Evolutionary conservation across 129 eudicot species (phyloP), one percentile per base, ranked within the genome.

Genomic region (Flaveria trinervia): DNA sequence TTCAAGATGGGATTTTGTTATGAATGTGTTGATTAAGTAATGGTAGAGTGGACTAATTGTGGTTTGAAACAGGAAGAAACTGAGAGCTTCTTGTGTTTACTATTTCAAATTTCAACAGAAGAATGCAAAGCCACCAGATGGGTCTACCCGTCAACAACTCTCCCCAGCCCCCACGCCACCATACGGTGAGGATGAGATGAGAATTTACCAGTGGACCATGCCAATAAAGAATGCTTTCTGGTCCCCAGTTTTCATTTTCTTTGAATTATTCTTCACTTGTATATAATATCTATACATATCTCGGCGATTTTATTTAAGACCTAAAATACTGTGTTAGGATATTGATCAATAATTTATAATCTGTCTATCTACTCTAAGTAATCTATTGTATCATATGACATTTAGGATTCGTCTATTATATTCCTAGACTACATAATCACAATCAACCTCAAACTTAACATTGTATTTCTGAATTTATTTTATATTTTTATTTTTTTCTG

Each of bases 131-230:
- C 83, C 83, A 73, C 83, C 83, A 79, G 71, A 61, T 12, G 66
- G 72, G 82, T 79, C 70, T 78, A 70, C 82, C 82, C 30, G 72
- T 61, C 82, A 79, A 79, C 82, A 70, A 5, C 15, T 28, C 13
- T 50, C 30, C 68, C 66, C 72, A 46, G 72, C 72, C 46, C 28
- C 23, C 72, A 54, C 74, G 72, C 72, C 66, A 73, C 66, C 41
- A 16, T 25, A 7, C 54, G 22, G 33, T 25, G 15, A 11, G 41
- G 59, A 52, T 61, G 17, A 45, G 36, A 39, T 0, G 68, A 7
- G 20, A 7, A 15, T 28, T 44, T 11, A 61, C 17, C 72, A 3
- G 33, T 61, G 68, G 68, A 51, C 54, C 41, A 30, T 48, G 64
- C 7, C 57, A 20, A 57, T 15, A 20, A 44, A 41, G 43, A 73